A percentile compares a stretch with the other conserved stretches of the same genome.
Evolutionary conservation across 2,329 filamentous ascomycete genomes (phyloP).

Genomic region (Sclerotinia sclerotiorum): DNA sequence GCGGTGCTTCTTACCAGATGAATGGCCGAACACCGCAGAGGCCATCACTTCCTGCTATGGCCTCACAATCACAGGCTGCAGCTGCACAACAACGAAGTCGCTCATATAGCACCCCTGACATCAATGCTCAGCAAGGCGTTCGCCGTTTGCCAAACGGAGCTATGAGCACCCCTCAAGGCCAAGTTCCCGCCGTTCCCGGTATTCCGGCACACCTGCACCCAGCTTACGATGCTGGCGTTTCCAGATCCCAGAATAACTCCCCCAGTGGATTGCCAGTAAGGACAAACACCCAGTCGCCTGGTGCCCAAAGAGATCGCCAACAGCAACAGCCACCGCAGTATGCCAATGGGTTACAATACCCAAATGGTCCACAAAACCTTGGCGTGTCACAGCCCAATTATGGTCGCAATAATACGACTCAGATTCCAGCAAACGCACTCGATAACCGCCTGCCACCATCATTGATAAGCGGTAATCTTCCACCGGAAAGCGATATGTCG

Average conservation of each 20-base stretch:
- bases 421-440: conserved; percentile 38
- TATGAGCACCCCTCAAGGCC: conserved; percentile 40
- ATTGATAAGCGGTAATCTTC: conserved; percentile 35
- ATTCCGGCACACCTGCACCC: conserved; percentile 70
- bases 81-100: conserved; percentile 68
- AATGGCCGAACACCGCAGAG: conserved; percentile 67
- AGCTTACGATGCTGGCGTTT: conserved; percentile 61
- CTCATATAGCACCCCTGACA: conserved; percentile 94
- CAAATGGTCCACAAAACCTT: conserved; percentile 23
- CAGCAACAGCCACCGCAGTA: conserved; percentile 44
- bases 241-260: conserved; percentile 79
- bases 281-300: conserved; percentile 69
- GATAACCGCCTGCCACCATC: conserved; percentile 48
- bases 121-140: conserved; percentile 62
- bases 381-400: conserved; percentile 40
- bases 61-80: conserved; percentile 48
- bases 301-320: conserved; percentile 60
- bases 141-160: conserved; percentile 54
- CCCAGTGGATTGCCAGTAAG: conserved; percentile 68
- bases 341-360: conserved; percentile 40
- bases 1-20: conserved; percentile 51
- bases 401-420: conserved; percentile 34
- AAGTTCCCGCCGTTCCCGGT: conserved; percentile 70
- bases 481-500: conserved; percentile 49
- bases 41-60: conserved; percentile 77